Conservation (phyloP, 192 early-diverging fungal genomes). For the Gaertneriomyces semiglobifer region DNA sequence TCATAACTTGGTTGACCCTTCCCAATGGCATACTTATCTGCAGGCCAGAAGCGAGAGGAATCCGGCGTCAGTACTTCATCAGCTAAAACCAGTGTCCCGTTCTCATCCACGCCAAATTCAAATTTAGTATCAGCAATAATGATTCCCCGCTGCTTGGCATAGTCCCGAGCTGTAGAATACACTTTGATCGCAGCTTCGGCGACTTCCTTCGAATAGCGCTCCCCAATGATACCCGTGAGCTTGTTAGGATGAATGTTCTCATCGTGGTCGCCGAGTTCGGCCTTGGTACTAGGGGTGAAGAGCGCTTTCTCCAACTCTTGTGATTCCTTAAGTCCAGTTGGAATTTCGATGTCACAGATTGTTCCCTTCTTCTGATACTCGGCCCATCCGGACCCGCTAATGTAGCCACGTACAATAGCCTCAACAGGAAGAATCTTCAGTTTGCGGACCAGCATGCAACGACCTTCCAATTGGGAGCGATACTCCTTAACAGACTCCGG, state of each 20-base stretch:
- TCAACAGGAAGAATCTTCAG: constrained; percentile 91
- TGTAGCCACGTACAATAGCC: constrained; percentile 97
- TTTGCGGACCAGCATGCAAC: constrained; percentile 89
- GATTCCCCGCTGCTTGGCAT: constrained; percentile 79
- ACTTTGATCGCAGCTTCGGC: constrained; percentile 69
- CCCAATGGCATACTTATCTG: constrained; percentile 73
- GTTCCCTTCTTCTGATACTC: constrained; percentile 93
- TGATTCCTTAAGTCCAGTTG: constrained; percentile 75
- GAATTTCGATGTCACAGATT: constrained; percentile 88
- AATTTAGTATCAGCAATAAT: constrained; percentile 99
- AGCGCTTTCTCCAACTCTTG: constrained; percentile 76
- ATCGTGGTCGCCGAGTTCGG: constrained; percentile 96
- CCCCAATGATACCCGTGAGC: constrained; percentile 80
- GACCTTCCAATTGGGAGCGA: constrained; percentile 78
- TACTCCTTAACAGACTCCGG: constrained; percentile 84
- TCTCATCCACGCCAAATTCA: constrained; percentile 92
- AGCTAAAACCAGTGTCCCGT: constrained; percentile 77
- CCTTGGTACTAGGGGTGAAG: constrained; percentile 98
- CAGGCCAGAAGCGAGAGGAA: constrained; percentile 97
- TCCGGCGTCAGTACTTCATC: constrained; percentile 99
- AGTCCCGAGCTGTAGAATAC: constrained; percentile 76
- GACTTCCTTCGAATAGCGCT: constrained; percentile 71
- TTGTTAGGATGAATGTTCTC: constrained; percentile 97
- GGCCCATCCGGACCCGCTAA: constrained; percentile 91
- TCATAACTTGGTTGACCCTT: constrained; percentile 81